Percentiles rank a stretch among this genome's conserved stretches.
Evolutionary conservation across 345 rosid genomes (phyloP).

Genomic region (Aethionema arabicum): DNA sequence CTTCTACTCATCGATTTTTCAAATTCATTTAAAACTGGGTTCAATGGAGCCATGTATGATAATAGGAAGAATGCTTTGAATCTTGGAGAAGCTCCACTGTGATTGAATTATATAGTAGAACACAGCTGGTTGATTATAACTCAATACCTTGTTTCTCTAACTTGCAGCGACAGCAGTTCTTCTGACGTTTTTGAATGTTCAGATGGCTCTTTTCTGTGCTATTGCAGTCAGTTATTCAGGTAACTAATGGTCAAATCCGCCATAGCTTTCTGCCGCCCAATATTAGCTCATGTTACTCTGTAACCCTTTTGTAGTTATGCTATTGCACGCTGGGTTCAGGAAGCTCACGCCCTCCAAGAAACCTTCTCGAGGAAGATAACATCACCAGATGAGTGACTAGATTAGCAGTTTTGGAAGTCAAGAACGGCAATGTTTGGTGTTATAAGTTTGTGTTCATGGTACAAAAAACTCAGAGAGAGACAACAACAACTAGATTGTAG

Average conservation of each 20-base stretch:
- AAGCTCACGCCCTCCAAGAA: slow-evolving; percentile 66
- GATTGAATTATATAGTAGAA: background rate
- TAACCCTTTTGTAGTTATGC: slow-evolving; percentile 46
- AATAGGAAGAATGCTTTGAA: slow-evolving; percentile 3
- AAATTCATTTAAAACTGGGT: slow-evolving; percentile 5
- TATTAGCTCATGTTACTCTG: background rate
- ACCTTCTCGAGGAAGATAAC: slow-evolving; percentile 42
- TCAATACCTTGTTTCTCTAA: slow-evolving; percentile 14
- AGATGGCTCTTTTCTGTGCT: slow-evolving; percentile 78
- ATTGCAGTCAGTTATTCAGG: slow-evolving; percentile 73
- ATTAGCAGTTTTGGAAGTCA: slow-evolving; percentile 22
- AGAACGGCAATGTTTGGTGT: background rate
- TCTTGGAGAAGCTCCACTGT: slow-evolving; percentile 9
- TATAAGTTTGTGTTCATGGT: no score
- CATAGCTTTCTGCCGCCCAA: background rate
- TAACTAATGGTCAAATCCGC: slow-evolving; percentile 25
- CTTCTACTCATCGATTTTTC: no score
- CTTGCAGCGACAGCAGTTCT: slow-evolving; percentile 72
- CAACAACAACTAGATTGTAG: slow-evolving; percentile 12
- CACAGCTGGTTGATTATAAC: background rate
- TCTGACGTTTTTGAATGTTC: slow-evolving; percentile 71
- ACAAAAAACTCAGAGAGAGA: background rate
- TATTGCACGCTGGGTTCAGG: slow-evolving; percentile 79
- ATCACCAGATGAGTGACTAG: background rate
- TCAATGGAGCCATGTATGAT: background rate